Percentiles rank a stretch among this genome's conserved stretches.
Evolutionary conservation across 1,284 basidiomycete species (phyloP).

Genomic region (Neotropicomus parvogracilis): DNA sequence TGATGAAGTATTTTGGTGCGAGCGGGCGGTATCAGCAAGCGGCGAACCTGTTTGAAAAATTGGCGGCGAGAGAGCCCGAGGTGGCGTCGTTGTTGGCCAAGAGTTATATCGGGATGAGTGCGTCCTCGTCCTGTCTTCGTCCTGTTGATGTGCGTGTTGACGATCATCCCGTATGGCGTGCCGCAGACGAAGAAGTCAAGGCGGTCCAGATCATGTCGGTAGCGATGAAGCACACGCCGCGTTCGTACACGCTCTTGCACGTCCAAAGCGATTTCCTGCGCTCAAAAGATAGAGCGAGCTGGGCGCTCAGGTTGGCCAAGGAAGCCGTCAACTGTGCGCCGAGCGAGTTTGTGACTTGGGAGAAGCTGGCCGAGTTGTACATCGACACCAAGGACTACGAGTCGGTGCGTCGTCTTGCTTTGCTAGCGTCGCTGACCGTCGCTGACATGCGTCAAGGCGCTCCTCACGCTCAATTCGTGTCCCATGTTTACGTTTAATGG

Average conservation of each 20-base stretch:
- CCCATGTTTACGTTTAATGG: constrained; percentile 99
- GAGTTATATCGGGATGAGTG: constrained; percentile 97
- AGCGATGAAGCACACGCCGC: constrained; percentile 82
- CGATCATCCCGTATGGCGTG: neutral
- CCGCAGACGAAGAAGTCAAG: constrained; percentile 93
- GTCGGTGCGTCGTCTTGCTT: constrained; percentile 42
- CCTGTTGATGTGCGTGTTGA: neutral
- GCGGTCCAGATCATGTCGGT: constrained; percentile 91
- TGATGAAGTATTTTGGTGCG: constrained; percentile 97
- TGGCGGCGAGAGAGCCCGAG: constrained; percentile 84
- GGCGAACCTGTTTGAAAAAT: constrained; percentile 93
- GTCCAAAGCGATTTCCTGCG: constrained; percentile 92
- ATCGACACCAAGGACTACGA: constrained; percentile 89
- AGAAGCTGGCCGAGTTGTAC: constrained; percentile 93
- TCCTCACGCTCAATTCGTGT: constrained; percentile 96
- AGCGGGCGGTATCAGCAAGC: constrained; percentile 84
- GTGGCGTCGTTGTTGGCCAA: constrained; percentile 85
- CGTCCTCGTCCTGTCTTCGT: constrained; percentile 28
- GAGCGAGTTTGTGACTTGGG: constrained; percentile 98
- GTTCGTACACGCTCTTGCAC: constrained; percentile 92
- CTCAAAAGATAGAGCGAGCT: constrained; percentile 79
- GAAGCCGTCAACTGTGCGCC: constrained; percentile 98
- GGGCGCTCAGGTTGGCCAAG: constrained; percentile 89
- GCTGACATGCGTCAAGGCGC: constrained; percentile 46
- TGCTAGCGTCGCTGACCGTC: neutral